Evolutionary conservation across 2,329 filamentous ascomycete genomes (phyloP), one percentile per base, ranked within the genome.

Genomic region (Colletotrichum acutatum): DNA sequence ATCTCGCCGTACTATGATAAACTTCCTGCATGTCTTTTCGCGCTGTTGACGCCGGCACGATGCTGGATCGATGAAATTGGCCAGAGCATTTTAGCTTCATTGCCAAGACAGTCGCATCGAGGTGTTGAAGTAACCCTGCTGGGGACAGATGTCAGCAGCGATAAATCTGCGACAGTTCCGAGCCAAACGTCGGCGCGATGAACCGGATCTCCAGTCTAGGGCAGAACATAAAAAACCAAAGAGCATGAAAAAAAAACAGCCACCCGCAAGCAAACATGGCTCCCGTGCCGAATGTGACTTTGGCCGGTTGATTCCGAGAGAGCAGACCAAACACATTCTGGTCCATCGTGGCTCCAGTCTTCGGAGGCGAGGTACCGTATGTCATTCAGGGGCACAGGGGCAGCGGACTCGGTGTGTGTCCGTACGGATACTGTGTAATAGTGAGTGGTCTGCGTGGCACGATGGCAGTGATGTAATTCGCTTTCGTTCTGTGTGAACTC

Each of bases 221-320:
- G 34, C 16, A 62, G 42, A 34, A 28, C 11, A 22, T 24, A 4
- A 11, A 4, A 49, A 49, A 49, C 8, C 5, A 9, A 49, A 11
- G 42, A 22, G 7, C 16, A 49, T 49, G 42, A 22, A 49, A 22
- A 19, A 49, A 22, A n/a, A 49, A 7, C 19, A 49, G 42, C 42
- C 42, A 49, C 42, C 19, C 42, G 42, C 5, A 0, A 49, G 42
- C 42, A 49, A 49, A 22, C 42, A 49, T 57, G 68, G 64, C 68
- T 62, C 46, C 49, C 37, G 37, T 16, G 16, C 49, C 32, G 63
- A 52, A 72, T 72, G 61, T 54, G 28, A 72, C 60, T 65, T 32
- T 61, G 60, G 46, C 71, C 71, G 66, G 66, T 57, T 72, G 56
- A 32, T 72, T 65, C 66, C 71, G 71, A 72, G 49, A 46, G 56